Conservation (phyloP, 345 rosid species). For the Gossypium stocksii region DNA sequence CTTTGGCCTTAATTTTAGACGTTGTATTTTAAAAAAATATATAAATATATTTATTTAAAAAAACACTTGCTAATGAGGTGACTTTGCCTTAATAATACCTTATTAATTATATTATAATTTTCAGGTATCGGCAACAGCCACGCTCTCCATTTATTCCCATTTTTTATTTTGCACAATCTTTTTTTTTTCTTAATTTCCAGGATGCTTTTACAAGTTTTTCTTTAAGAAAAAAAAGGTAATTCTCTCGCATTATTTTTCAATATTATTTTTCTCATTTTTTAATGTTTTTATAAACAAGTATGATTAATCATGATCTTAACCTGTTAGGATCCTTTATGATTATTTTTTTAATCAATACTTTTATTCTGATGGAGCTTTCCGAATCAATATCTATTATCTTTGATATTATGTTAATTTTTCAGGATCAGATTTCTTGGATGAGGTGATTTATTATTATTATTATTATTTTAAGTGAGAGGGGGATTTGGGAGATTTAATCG, state of each 20-base stretch:
- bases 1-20: not conserved
- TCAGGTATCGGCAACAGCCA: not conserved
- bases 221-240: not conserved
- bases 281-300: not conserved
- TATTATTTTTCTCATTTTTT: not conserved
- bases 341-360: not conserved
- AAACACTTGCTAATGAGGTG: not conserved
- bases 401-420: not conserved
- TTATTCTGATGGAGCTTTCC: not conserved
- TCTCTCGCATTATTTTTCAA: not conserved
- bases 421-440: not conserved
- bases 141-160: not conserved
- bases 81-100: not conserved
- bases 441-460: not conserved
- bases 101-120: not conserved
- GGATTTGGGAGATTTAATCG: not conserved
- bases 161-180: not conserved
- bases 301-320: not conserved
- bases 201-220: not conserved
- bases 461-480: not conserved
- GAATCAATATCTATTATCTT: not conserved
- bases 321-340: not conserved
- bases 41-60: not conserved
- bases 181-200: not conserved
- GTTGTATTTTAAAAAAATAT: not conserved